A percentile compares a stretch with the other conserved stretches of the same genome.
These are phyloP conservation scores for Botrytis sinoallii DNA, from an alignment of 2,329 filamentous ascomycete genomes.

Conservation along the genomic window DNA sequence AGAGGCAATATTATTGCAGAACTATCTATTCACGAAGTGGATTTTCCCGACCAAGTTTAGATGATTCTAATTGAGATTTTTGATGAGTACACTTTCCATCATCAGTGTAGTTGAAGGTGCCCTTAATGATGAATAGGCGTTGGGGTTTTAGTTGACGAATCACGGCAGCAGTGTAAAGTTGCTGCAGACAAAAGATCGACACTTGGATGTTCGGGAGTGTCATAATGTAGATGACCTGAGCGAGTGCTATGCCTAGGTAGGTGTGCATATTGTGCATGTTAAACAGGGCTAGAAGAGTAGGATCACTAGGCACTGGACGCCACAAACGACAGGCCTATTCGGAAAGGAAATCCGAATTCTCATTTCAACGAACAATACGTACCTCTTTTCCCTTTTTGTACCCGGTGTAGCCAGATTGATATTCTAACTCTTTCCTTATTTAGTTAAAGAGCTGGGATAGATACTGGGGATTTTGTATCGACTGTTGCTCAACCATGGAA, in stretches of 20 bases:
- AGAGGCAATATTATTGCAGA: conserved; percentile 3
- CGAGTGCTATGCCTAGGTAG: conserved; percentile 10
- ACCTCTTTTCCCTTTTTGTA: conserved; percentile 13
- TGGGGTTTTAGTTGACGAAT: conserved; percentile 23
- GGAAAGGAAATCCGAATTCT: conserved; percentile 17
- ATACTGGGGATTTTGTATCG: not conserved
- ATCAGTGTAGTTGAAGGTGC: not conserved
- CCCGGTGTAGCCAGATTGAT: conserved; percentile 15
- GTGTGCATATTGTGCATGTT: conserved; percentile 15
- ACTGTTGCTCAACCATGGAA: conserved; percentile 14
- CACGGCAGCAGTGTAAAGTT: conserved; percentile 23
- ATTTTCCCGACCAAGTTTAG: conserved; percentile 25
- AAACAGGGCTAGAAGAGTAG: conserved; percentile 10
- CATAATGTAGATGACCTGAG: conserved; percentile 23
- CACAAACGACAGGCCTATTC: conserved; percentile 17
- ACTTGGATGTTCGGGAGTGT: conserved; percentile 31
- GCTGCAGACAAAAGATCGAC: conserved; percentile 27
- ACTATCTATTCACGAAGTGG: conserved; percentile 5
- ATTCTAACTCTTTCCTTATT: not conserved
- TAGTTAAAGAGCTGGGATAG: not conserved
- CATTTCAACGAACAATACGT: conserved; percentile 1
- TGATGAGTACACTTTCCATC: not conserved
- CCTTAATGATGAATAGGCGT: conserved; percentile 18
- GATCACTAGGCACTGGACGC: conserved; percentile 13
- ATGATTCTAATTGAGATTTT: conserved; percentile 3